Base-by-base conservation (phyloP, 768 basidiomycete genomes). In the Panellus pusillus region DNA sequence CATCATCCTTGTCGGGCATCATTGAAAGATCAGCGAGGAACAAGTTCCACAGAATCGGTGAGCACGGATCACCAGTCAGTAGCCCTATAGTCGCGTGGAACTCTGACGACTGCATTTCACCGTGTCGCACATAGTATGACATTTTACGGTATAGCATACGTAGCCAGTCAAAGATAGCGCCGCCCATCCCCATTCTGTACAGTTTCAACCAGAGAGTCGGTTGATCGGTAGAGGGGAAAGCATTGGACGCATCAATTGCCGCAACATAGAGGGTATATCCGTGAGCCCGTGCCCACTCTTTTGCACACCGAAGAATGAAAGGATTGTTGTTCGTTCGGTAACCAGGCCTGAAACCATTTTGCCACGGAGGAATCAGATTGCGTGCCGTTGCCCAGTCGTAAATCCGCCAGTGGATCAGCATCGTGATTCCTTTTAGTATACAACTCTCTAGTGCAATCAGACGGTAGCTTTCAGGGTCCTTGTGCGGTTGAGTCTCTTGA, bases 361-460 rank as follows among this genome's bases (percentile, higher is more conserved):
- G 46, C 9, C 20, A 4, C 3, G 17, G 18, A 8, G 46, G 46
- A 14, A 47, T 47, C 17, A 37, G 20, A 2, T 35, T 19, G 7
- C 36, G 17, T 9, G 35, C 35, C 4, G 20, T 36, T 12, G 46
- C 46, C 35, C 46, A 47, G 18, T 47, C 46, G 12, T 3, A 6
- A 27, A 38, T 37, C 1, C 35, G n/a, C 46, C 36, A 37, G 19
- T 47, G 35, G 35, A 47, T 38, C 6, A 47, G 18, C 13, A 47
- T 37, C 6, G 46, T 47, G 17, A 37, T 7, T 0, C 1, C 32
- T 15, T 47, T 47, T 14, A 47, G 36, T 8, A 47, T 27, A 54
- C 62, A 65, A 46, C 64, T 63, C 45, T 69, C 68, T 0, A 68
- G 56, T 0, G 60, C 66, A 29, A 69, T 65, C 0, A 57, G 49